phyloP scores from a whole-genome alignment of 2,329 filamentous ascomycete species.

The Teratosphaeria zuluensis region DNA sequence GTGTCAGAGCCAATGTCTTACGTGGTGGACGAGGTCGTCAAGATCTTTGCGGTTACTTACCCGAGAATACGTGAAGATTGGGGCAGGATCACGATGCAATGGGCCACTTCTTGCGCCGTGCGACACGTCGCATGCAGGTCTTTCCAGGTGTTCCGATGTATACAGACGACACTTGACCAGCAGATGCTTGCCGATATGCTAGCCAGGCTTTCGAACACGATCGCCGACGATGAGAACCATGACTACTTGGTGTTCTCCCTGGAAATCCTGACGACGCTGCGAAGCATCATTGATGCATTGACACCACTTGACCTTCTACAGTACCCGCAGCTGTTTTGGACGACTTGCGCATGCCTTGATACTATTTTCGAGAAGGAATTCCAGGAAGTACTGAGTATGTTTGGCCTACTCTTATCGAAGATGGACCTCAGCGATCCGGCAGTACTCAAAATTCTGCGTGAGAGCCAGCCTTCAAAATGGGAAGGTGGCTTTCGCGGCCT shows the following conservation, averaged over 20 bases:
- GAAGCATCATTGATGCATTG: slow-evolving; percentile 80
- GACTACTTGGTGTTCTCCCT: slow-evolving; percentile 97
- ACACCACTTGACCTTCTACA: slow-evolving; percentile 67
- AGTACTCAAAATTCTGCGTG: slow-evolving; percentile 61
- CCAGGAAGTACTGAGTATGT: slow-evolving; percentile 80
- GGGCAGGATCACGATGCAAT: slow-evolving; percentile 81
- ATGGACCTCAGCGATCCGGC: slow-evolving; percentile 65
- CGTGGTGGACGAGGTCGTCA: slow-evolving; percentile 70
- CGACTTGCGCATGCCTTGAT: slow-evolving; percentile 88
- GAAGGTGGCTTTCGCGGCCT: slow-evolving; percentile 81
- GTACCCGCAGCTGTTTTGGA: slow-evolving; percentile 98
- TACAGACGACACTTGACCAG: slow-evolving; percentile 81
- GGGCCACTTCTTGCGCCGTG: slow-evolving; percentile 95
- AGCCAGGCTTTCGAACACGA: slow-evolving; percentile 86
- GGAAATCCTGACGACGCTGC: slow-evolving; percentile 91
- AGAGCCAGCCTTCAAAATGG: slow-evolving; percentile 77
- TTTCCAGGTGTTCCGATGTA: slow-evolving; percentile 93
- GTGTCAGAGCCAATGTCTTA: slow-evolving; percentile 82
- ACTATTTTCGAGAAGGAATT: slow-evolving; percentile 96
- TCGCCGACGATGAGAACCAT: slow-evolving; percentile 76
- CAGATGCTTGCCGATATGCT: slow-evolving; percentile 96
- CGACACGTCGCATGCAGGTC: slow-evolving; percentile 91
- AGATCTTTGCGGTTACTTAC: slow-evolving; percentile 75
- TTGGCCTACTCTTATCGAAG: slow-evolving; percentile 76
- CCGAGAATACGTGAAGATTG: slow-evolving; percentile 83